Conservation (phyloP, 345 rosid genomes). For the Cochlearia excelsa region DNA sequence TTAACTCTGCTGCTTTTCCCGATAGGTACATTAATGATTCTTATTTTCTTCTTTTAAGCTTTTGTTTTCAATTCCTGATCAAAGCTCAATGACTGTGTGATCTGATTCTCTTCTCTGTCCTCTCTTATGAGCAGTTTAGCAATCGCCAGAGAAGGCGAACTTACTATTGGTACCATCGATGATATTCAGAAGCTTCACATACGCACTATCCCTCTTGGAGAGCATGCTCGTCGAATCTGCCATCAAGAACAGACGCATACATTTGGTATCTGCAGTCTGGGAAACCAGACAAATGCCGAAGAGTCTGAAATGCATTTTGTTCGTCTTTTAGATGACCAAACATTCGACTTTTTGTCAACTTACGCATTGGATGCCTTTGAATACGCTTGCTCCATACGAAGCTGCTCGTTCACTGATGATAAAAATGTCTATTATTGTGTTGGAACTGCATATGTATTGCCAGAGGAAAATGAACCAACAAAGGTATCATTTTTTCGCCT, state of each 20-base stretch:
- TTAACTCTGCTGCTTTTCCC: constrained; percentile 98
- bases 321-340: constrained; percentile 88
- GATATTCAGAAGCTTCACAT: constrained; percentile 99
- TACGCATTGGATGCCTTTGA: constrained; percentile 86
- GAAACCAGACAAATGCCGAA: constrained; percentile 70
- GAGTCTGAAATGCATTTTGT: constrained; percentile 81
- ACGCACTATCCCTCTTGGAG: constrained; percentile 95
- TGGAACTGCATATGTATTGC: constrained; percentile 96
- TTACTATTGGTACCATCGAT: constrained; percentile 95
- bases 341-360: constrained; percentile 77
- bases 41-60: not conserved
- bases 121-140: constrained; percentile 64
- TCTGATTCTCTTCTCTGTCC: constrained; percentile 28
- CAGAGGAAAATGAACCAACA: constrained; percentile 92
- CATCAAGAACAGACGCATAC: constrained; percentile 97
- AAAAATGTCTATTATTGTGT: constrained; percentile 84
- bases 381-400: constrained; percentile 85
- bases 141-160: constrained; percentile 97
- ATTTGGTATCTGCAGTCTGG: constrained; percentile 85
- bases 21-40: constrained; percentile 59
- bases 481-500: constrained; percentile 52
- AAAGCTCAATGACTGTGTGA: not conserved
- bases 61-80: constrained; percentile 32
- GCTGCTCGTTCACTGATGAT: constrained; percentile 91
- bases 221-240: constrained; percentile 93